Percentiles rank a stretch among this genome's conserved stretches.
Evolutionary conservation across 306 rosid species (phyloP).

Genomic region (Oemleria cerasiformis): DNA sequence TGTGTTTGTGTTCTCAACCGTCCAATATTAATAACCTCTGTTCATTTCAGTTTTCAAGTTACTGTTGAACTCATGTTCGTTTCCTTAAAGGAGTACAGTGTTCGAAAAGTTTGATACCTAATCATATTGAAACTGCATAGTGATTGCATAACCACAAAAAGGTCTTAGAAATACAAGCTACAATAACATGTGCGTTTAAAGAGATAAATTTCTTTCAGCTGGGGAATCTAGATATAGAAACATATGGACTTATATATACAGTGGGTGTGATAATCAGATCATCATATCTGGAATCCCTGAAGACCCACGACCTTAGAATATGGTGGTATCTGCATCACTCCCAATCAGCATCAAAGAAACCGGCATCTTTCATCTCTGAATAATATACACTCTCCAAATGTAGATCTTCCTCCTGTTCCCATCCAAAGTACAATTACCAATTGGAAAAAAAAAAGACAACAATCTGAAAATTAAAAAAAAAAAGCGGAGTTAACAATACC

Average conservation of each 20-base stretch:
- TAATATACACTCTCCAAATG: slow-evolving; percentile 82
- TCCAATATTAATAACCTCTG: too few species aligned
- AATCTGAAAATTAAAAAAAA: not conserved
- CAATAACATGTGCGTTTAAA: too few species aligned
- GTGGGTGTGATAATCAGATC: not conserved
- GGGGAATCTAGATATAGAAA: not conserved
- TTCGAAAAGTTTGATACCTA: too few species aligned
- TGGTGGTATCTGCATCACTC: slow-evolving; percentile 37
- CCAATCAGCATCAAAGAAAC: slow-evolving; percentile 90
- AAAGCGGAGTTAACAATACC: slow-evolving; percentile 30
- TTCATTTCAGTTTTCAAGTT: too few species aligned
- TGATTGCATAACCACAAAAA: too few species aligned
- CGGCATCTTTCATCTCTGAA: slow-evolving; percentile 98
- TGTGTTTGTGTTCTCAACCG: not conserved
- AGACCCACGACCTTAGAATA: not conserved
- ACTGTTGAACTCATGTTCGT: too few species aligned
- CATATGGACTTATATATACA: slow-evolving; percentile 46
- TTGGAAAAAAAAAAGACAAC: not conserved
- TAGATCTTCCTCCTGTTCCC: slow-evolving; percentile 72
- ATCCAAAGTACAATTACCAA: slow-evolving; percentile 3
- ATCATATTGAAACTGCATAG: too few species aligned
- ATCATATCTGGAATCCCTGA: slow-evolving; percentile 3
- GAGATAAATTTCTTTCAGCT: too few species aligned
- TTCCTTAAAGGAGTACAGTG: too few species aligned
- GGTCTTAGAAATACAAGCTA: too few species aligned